phyloP scores from a whole-genome alignment of 2,329 filamentous ascomycete species.

The Penicillium sp. region DNA sequence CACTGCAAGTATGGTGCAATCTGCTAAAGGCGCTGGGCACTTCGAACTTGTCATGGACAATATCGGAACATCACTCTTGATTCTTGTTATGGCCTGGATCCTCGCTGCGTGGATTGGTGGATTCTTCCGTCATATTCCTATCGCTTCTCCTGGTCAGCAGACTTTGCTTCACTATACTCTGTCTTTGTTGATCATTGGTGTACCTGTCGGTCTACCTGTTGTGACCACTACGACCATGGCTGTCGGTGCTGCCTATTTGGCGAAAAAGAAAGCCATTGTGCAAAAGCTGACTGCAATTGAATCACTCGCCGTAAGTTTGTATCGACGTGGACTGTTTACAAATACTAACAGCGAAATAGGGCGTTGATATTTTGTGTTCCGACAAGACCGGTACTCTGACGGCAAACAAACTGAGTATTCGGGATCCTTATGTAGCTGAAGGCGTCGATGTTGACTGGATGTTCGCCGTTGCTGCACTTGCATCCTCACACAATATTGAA shows the following conservation, averaged over 20 bases:
- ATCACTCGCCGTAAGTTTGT: slow-evolving; percentile 60
- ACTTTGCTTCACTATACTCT: slow-evolving; percentile 68
- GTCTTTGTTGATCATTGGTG: slow-evolving; percentile 72
- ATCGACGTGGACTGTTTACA: neutral
- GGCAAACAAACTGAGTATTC: slow-evolving; percentile 65
- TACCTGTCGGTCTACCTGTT: slow-evolving; percentile 77
- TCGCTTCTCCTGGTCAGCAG: slow-evolving; percentile 56
- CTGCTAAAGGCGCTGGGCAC: slow-evolving; percentile 72
- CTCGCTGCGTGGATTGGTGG: slow-evolving; percentile 73
- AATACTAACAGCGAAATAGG: slow-evolving; percentile 30
- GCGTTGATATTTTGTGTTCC: slow-evolving; percentile 76
- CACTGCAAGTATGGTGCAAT: slow-evolving; percentile 70
- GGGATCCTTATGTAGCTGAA: slow-evolving; percentile 73
- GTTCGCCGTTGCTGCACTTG: slow-evolving; percentile 75
- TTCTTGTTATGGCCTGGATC: slow-evolving; percentile 76
- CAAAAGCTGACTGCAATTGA: slow-evolving; percentile 79
- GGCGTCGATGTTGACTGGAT: slow-evolving; percentile 79
- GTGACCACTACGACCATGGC: slow-evolving; percentile 76
- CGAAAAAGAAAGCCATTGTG: slow-evolving; percentile 75
- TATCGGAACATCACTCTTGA: slow-evolving; percentile 70
- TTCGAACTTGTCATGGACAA: slow-evolving; percentile 83
- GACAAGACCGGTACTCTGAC: slow-evolving; percentile 78
- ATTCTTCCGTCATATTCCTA: slow-evolving; percentile 69
- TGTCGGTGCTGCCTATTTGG: slow-evolving; percentile 74
- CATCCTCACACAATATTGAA: slow-evolving; percentile 75